Evolutionary conservation across 139 green algal genomes (phyloP), one percentile per base, ranked within the genome.

Genomic region (Zygnema circumcarinatum): DNA sequence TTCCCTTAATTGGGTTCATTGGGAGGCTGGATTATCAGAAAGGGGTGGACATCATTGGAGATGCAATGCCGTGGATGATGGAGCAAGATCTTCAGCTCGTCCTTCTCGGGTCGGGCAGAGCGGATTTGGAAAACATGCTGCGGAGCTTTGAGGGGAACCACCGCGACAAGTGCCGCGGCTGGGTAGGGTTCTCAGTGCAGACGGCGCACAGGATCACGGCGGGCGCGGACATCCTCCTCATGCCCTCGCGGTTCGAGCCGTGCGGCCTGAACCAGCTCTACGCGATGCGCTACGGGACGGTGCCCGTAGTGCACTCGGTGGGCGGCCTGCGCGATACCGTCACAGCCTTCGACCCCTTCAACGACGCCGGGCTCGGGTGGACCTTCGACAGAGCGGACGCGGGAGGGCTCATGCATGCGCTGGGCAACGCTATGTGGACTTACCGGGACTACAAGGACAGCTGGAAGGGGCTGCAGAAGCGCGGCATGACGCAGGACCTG

Each of bases 41-140:
- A 94, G 97, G 97, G 2, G 96, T 99, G 73, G 97, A 99, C 92
- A 92, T 99, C 2, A 98, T 99, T 88, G 82, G 90, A 29, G 80
- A 94, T 35, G 39, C 83, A 1, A 95, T 94, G 87, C 93, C 39
- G 11, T 93, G 88, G 88, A 42, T 93, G 31, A 90, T 87, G 56
- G 31, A 78, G 3, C 88, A 92, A 39, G 85, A 93, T 32, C 91
- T 93, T 31, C 97, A 99, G 95, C 93, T 99, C 38, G 92, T 99
- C 39, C 92, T 99, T 90, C 94, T 99, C 67, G 97, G 97, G 74
- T 94, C 87, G 38, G 97, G 97, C 39, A 90, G 94, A 0, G 91
- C 93, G 7, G 97, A 99, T 91, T 91, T 99, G 80, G 96, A 99
- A 87, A 84, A 92, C 1, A 85, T 47, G 67, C 39, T 93, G 33